A percentile compares a stretch with the other conserved stretches of the same genome.
phyloP scores from a whole-genome alignment of 371 early-diverging fungal species.

The Nematocida displodere region DNA sequence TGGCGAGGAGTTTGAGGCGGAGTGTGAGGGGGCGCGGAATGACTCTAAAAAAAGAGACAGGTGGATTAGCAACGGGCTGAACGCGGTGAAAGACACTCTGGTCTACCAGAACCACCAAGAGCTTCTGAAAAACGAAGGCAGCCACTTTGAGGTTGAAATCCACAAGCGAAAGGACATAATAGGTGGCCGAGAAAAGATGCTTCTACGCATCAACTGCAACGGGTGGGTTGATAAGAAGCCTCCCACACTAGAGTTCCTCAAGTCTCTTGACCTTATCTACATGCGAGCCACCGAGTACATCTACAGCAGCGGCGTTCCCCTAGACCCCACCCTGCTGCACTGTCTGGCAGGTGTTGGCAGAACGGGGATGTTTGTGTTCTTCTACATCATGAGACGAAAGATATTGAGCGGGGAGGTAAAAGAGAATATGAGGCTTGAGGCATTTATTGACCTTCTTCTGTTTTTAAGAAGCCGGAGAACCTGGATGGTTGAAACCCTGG shows the following conservation, averaged over 20 bases:
- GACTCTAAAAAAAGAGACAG: too few relatives aligned
- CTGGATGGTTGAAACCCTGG: conserved; percentile 50
- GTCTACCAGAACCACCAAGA: background rate
- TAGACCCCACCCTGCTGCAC: conserved; percentile 71
- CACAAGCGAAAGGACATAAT: background rate
- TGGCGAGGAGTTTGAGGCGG: conserved; percentile 10
- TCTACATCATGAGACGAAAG: conserved; percentile 66
- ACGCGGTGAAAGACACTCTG: background rate
- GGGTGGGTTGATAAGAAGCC: conserved; percentile 39
- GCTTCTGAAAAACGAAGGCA: conserved; percentile 9
- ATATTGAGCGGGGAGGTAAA: conserved; percentile 60
- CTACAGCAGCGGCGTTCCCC: conserved; percentile 45
- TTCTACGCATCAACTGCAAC: conserved; percentile 40
- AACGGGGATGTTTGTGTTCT: conserved; percentile 79
- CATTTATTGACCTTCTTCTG: conserved; percentile 60
- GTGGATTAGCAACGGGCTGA: background rate
- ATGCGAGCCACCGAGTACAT: background rate
- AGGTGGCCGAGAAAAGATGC: background rate
- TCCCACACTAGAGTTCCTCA: background rate
- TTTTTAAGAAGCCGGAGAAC: conserved; percentile 54
- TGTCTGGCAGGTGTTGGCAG: conserved; percentile 93
- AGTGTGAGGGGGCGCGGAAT: background rate
- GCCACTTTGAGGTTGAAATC: conserved; percentile 11
- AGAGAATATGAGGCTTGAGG: conserved; percentile 4
- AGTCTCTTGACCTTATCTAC: conserved; percentile 20